Evolutionary conservation across 2,329 filamentous ascomycete species (phyloP), one percentile per base, ranked within the genome.

Genomic region (Didymella segeticola): DNA sequence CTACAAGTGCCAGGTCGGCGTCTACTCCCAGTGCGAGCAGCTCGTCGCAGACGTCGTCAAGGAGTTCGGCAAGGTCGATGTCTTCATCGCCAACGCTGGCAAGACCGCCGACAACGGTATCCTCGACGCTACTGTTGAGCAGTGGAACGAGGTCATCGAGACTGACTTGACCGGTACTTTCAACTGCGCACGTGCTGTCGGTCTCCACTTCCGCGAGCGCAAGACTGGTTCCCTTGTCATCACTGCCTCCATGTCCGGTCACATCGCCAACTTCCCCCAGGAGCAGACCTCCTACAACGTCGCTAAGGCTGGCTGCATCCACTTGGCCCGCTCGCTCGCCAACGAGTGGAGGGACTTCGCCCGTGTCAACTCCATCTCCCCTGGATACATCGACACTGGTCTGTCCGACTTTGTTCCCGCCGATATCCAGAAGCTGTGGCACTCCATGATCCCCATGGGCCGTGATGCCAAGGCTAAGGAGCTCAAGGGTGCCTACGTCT

Each of bases 171-270:
- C 87, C n/a, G 93, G 92, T 11, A 88, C 88, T 31, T 91, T 89
- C 76, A 93, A 90, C 81, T 96, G 91, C 59, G 91, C 91, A 22
- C 90, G 93, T 79, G 91, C 91, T 17, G 90, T 91, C n/a, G 93
- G 92, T 27, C 83, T 87, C 49, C 89, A 95, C 77, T 88, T 88
- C 82, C 86, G 86, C 75, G 78, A 87, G 76, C 82, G 83, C 57
- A 83, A 84, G 64, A 86, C 79, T 39, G 86, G 86, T 43, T 84
- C 81, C 57, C 82, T 89, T 71, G 79, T 89, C 75, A 85, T 88
- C 72, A 89, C 86, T 31, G 80, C 86, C n/a, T 84, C 81, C 64
- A 89, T 93, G 89, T 91, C 88, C 43, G 90, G 89, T 62, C 85
- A 86, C 78, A 86, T 93, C 61, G 90, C 92, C 82, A 93, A 93